phyloP scores from a whole-genome alignment of 768 basidiomycete genomes.

The Fomitopsis serialis region DNA sequence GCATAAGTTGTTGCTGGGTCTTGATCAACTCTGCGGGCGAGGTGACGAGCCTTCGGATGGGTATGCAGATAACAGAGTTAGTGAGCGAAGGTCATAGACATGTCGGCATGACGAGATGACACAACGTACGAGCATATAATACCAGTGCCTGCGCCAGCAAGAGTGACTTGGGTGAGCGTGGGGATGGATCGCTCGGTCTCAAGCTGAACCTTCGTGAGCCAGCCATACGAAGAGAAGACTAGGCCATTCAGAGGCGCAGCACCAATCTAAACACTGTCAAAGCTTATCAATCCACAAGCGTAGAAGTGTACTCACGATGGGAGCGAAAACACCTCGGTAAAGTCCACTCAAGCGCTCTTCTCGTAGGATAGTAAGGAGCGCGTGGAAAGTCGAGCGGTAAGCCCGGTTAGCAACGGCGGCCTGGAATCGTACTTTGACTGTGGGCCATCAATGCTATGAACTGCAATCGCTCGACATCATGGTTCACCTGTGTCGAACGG shows the following conservation, averaged over 20 bases:
- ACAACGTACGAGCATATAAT: slow-evolving; percentile 69
- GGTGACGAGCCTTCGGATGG: slow-evolving; percentile 52
- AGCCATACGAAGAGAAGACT: slow-evolving; percentile 80
- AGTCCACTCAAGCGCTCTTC: slow-evolving; percentile 68
- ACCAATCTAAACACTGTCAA: slow-evolving; percentile 40
- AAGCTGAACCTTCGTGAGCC: slow-evolving; percentile 67
- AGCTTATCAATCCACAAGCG: neutral
- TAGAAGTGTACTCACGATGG: slow-evolving; percentile 1
- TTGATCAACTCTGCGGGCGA: slow-evolving; percentile 87
- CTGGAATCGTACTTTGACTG: slow-evolving; percentile 82
- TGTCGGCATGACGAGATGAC: too few species aligned
- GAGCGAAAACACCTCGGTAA: slow-evolving; percentile 60
- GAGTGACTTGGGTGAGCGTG: slow-evolving; percentile 61
- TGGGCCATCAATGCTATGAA: neutral
- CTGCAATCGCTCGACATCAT: neutral
- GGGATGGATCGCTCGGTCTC: slow-evolving; percentile 43
- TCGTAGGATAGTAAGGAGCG: slow-evolving; percentile 58
- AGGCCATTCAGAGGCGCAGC: slow-evolving; percentile 79
- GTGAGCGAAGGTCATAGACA: too few species aligned
- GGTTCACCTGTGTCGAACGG: slow-evolving; percentile 30
- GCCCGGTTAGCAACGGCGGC: slow-evolving; percentile 48
- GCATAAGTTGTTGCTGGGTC: slow-evolving; percentile 66
- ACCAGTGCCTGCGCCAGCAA: slow-evolving; percentile 80
- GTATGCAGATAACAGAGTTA: too few species aligned
- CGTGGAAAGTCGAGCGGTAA: slow-evolving; percentile 62